Percentiles rank a stretch among this genome's conserved stretches.
Conservation (phyloP, 257 asterid genomes). For the Gentiana straminea region DNA sequence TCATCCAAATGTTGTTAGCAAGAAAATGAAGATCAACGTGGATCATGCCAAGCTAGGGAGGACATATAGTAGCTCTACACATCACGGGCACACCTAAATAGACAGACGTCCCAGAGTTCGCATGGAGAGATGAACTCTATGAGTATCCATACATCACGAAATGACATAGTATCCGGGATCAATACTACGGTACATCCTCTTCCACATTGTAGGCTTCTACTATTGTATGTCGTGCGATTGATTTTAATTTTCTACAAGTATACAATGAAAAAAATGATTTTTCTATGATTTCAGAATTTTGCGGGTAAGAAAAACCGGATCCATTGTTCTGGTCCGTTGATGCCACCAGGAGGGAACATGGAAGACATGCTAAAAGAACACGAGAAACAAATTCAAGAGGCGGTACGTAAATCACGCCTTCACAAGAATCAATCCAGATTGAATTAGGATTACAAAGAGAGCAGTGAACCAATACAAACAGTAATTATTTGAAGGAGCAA, state of each 20-base stretch:
- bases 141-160: conserved; percentile 11
- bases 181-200: conserved; percentile 13
- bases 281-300: conserved; percentile 22
- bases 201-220: too few species aligned
- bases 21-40: conserved; percentile 28
- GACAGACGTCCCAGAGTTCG: conserved; percentile 21
- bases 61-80: conserved; percentile 13
- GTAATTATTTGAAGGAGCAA: too few species aligned
- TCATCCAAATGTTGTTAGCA: conserved; percentile 47
- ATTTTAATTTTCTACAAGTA: too few species aligned
- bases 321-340: conserved; percentile 45
- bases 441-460: conserved; percentile 12
- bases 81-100: conserved; percentile 16
- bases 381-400: conserved; percentile 44
- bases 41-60: conserved; percentile 20
- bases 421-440: conserved; percentile 28
- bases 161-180: conserved; percentile 8
- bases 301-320: conserved; percentile 27
- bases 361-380: conserved; percentile 57
- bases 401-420: conserved; percentile 39
- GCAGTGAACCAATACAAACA: neutral
- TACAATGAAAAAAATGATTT: neutral
- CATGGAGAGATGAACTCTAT: conserved; percentile 9
- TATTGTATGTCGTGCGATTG: neutral
- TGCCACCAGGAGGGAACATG: conserved; percentile 52